These are phyloP conservation scores for Melanogaster broomeanus DNA, from an alignment of 768 basidiomycete genomes.

Conservation along the genomic window DNA sequence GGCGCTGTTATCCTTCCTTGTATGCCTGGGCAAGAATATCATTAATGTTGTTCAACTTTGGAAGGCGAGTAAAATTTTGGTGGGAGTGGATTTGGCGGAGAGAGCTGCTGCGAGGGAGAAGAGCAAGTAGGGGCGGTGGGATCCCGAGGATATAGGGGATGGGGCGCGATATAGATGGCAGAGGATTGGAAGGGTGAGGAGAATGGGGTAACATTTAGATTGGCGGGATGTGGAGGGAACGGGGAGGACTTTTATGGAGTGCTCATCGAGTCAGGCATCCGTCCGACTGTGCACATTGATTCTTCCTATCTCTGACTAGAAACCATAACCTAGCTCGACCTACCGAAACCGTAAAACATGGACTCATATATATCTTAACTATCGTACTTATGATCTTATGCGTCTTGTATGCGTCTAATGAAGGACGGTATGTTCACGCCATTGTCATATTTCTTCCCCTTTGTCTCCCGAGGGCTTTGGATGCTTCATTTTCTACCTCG, in stretches of 20 bases:
- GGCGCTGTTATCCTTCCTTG: conserved; percentile 59
- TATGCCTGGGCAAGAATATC: conserved; percentile 83
- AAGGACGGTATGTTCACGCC: conserved; percentile 15
- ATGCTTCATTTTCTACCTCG: too few relatives aligned
- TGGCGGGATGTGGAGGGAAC: not conserved
- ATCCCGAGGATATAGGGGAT: not conserved
- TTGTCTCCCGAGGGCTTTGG: too few relatives aligned
- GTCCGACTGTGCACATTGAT: too few relatives aligned
- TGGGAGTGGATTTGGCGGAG: conserved; percentile 91
- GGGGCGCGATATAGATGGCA: not conserved
- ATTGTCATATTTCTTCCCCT: too few relatives aligned
- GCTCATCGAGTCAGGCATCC: not conserved
- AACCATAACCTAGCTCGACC: not conserved
- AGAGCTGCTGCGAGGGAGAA: conserved; percentile 61
- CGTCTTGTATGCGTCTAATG: conserved; percentile 5
- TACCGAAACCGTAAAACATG: conserved; percentile 2
- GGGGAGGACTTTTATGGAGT: not conserved
- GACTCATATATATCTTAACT: conserved; percentile 5
- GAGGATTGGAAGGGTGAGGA: conserved; percentile 3
- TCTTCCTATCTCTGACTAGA: too few relatives aligned
- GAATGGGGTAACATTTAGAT: not conserved
- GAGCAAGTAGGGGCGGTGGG: conserved; percentile 5
- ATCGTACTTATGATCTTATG: conserved; percentile 7
- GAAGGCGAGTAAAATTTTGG: conserved; percentile 95
- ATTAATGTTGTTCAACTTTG: conserved; percentile 97